Percentiles rank a stretch among this genome's conserved stretches.
Evolutionary conservation across 768 basidiomycete genomes (phyloP).

Genomic region (Psilocybe tampanensis): DNA sequence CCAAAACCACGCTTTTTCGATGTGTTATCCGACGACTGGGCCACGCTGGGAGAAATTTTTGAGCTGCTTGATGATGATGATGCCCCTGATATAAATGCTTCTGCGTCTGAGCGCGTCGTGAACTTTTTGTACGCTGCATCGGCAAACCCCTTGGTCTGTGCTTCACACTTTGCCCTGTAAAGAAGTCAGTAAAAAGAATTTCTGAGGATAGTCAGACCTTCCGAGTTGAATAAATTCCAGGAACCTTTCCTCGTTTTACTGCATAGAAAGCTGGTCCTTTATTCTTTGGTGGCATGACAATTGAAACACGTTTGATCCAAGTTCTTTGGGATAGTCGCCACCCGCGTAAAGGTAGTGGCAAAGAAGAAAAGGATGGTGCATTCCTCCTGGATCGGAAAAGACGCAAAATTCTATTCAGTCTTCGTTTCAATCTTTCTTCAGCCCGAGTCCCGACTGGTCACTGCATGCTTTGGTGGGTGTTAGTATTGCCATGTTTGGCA

Average conservation of each 20-base stretch:
- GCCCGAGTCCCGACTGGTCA: no score
- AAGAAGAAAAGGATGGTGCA: no score
- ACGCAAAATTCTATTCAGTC: no score
- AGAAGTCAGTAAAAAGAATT: conserved; percentile 2
- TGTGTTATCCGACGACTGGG: conserved; percentile 19
- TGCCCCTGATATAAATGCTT: conserved; percentile 46
- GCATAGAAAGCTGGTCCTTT: conserved; percentile 70
- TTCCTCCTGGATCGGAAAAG: no score
- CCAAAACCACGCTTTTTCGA: conserved; percentile 35
- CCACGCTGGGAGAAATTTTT: neutral
- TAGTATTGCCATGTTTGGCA: conserved; percentile 17
- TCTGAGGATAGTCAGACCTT: conserved; percentile 28
- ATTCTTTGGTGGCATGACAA: conserved; percentile 22
- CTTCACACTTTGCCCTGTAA: conserved; percentile 70
- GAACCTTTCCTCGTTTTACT: conserved; percentile 60
- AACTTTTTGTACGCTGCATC: conserved; percentile 75
- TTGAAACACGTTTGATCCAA: neutral
- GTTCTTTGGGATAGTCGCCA: neutral
- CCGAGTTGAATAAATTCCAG: conserved; percentile 78
- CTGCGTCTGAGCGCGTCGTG: conserved; percentile 53
- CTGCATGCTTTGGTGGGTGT: no score
- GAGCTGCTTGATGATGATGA: conserved; percentile 3
- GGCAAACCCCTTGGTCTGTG: conserved; percentile 65
- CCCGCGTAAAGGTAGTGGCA: neutral
- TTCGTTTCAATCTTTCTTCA: no score